Conservation (phyloP, 306 rosid species). For the Ziziphus jujuba region DNA sequence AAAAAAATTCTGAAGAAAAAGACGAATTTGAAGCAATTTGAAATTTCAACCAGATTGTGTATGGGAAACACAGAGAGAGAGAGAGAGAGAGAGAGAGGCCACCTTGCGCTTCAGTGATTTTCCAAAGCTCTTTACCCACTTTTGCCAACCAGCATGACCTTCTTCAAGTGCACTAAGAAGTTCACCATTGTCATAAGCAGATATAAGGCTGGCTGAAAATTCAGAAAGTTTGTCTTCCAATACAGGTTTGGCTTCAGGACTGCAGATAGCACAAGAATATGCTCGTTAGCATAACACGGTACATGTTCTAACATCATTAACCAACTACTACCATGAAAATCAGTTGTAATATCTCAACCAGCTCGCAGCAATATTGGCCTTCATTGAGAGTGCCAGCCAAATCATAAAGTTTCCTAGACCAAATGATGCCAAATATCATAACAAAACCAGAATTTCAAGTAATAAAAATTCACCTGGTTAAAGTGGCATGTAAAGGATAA, state of each 20-base stretch:
- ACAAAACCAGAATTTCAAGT: constrained; percentile 9
- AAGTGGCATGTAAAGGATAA: constrained; percentile 69
- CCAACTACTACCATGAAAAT: background rate
- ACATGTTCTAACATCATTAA: background rate
- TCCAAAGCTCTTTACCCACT: constrained; percentile 93
- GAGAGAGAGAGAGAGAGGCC: constrained; percentile 4
- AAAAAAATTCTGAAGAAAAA: background rate
- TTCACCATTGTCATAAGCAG: constrained; percentile 84
- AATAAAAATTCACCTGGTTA: constrained; percentile 50
- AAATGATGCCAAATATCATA: background rate
- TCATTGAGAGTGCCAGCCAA: too few relatives aligned
- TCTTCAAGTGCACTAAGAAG: constrained; percentile 71
- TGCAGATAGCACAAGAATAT: constrained; percentile 47
- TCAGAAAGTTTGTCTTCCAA: constrained; percentile 74
- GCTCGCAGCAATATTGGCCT: too few relatives aligned
- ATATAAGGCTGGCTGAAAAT: constrained; percentile 63
- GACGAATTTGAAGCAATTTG: background rate
- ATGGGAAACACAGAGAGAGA: too few relatives aligned
- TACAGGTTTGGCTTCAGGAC: constrained; percentile 70
- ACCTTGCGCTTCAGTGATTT: constrained; percentile 91
- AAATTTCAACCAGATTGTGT: background rate
- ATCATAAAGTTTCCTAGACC: background rate
- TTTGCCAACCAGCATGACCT: constrained; percentile 89
- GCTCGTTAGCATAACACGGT: background rate
- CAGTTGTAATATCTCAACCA: too few relatives aligned